phyloP scores from a whole-genome alignment of 2,329 filamentous ascomycete genomes.

The Claviceps lovelessii region DNA sequence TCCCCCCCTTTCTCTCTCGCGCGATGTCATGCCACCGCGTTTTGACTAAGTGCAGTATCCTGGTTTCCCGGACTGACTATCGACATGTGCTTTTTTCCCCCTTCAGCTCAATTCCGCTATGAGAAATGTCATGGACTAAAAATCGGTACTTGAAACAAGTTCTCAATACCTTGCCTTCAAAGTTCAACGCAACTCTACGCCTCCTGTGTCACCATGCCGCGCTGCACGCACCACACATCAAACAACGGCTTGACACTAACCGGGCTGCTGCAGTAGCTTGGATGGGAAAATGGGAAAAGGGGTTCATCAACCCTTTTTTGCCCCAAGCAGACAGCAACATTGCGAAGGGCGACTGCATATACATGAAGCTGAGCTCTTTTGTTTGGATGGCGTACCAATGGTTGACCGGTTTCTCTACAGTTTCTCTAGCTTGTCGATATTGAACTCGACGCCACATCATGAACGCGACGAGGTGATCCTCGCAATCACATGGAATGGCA shows the following conservation, averaged over 20 bases:
- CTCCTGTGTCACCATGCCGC: slow-evolving; percentile 1
- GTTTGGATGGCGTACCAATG: background rate
- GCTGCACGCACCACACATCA: background rate
- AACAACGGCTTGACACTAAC: slow-evolving; percentile 1
- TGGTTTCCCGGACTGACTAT: background rate
- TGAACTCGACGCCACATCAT: background rate
- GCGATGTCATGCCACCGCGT: background rate
- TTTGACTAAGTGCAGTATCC: background rate
- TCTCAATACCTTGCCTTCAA: background rate
- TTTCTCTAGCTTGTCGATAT: background rate
- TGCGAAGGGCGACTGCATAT: background rate
- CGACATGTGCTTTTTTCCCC: background rate
- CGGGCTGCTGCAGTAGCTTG: background rate
- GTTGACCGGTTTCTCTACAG: background rate
- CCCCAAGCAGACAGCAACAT: background rate
- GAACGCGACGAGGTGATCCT: background rate
- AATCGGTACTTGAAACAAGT: background rate
- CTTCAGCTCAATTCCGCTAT: background rate
- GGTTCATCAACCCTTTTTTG: background rate
- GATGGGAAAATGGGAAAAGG: background rate
- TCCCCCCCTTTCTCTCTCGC: too few species aligned
- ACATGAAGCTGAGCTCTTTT: background rate
- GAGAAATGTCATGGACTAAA: too few species aligned
- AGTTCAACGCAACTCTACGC: background rate
- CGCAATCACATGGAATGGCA: background rate